Base-by-base conservation (phyloP, 257 asterid species). In the Solanum arcanum region DNA sequence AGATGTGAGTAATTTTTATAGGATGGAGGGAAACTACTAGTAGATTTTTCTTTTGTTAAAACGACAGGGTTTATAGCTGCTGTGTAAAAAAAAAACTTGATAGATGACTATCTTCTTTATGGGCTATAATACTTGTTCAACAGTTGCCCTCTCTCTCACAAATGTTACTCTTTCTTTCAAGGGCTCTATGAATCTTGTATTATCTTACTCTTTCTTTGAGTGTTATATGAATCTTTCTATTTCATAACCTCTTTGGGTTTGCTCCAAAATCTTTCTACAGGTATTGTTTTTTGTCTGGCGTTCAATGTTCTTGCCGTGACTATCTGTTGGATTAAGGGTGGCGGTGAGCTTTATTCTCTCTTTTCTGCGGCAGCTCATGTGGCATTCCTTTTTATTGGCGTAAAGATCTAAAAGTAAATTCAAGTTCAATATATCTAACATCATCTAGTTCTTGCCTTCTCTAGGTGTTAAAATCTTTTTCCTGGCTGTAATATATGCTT, bases 301-400 rank as follows among this genome's bases (percentile, higher is more conserved):
- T 95, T 97, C 93, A 97, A 97, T 93, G 92, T 94, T 87, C 87
- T 93, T 87, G 98, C 98, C 29, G 91, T 94, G 91, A 92, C 94
- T 59, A 93, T 95, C 88, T 94, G 98, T 89, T 97, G 99, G 99
- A 94, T 95, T 92, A 91, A 90, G 93, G 98, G 94, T 68, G 98
- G 98, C 56, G 99, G 98, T 96, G 90, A 73, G 97, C 89, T 86
- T 83, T 52, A 78, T 87, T 68, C 44, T 59, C 81, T 66, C 46
- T 84, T 47, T 80, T n/a, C 69, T 80, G 69, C 7, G 16, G 29
- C 33, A n/a, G 72, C 44, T 80, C 77, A 35, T 85, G 29, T 77
- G 41, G 12, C 83, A 46, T 60, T 87, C 47, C 23, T 59, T 21
- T 9, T 52, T 25, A 66, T 86, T 44, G 21, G 69, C 56, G 9